These are phyloP conservation scores for Colletotrichum abscissum DNA, from an alignment of 2,329 filamentous ascomycete species.

Conservation along the genomic window DNA sequence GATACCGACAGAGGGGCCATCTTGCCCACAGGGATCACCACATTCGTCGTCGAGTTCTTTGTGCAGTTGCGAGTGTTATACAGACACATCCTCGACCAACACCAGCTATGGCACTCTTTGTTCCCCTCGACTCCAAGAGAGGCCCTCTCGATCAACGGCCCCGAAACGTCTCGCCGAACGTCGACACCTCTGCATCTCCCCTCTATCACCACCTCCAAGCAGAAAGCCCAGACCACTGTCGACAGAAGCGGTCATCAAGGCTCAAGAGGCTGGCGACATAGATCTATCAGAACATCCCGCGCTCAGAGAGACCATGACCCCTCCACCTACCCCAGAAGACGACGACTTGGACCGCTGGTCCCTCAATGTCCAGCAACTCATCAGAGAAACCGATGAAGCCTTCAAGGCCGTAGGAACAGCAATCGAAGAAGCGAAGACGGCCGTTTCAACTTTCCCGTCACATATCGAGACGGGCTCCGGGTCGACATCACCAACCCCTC, in stretches of 20 bases:
- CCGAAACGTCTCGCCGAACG: constrained; percentile 37
- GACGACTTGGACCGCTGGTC: constrained; percentile 40
- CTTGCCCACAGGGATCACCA: constrained; percentile 50
- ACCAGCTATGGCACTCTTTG: constrained; percentile 47
- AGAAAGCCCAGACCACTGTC: neutral
- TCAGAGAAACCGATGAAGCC: constrained; percentile 61
- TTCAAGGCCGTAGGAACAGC: constrained; percentile 58
- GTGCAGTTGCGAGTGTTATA: constrained; percentile 54
- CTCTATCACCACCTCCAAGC: constrained; percentile 7
- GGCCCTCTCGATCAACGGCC: constrained; percentile 15
- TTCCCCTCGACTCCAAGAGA: constrained; percentile 38
- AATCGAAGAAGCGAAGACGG: constrained; percentile 50
- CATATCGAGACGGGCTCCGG: neutral
- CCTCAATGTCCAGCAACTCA: constrained; percentile 56
- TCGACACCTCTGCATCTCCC: constrained; percentile 30
- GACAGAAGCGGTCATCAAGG: constrained; percentile 16
- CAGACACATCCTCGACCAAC: constrained; percentile 39
- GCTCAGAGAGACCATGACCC: constrained; percentile 9
- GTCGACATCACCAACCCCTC: constrained; percentile 26
- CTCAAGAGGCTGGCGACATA: constrained; percentile 14
- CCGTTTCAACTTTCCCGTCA: constrained; percentile 37
- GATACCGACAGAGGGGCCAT: constrained; percentile 50
- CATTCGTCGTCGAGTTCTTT: constrained; percentile 59
- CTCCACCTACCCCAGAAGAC: constrained; percentile 16
- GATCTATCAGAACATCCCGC: constrained; percentile 17